Conservation (phyloP, 306 rosid genomes). For the Astragalus membranaceus region DNA sequence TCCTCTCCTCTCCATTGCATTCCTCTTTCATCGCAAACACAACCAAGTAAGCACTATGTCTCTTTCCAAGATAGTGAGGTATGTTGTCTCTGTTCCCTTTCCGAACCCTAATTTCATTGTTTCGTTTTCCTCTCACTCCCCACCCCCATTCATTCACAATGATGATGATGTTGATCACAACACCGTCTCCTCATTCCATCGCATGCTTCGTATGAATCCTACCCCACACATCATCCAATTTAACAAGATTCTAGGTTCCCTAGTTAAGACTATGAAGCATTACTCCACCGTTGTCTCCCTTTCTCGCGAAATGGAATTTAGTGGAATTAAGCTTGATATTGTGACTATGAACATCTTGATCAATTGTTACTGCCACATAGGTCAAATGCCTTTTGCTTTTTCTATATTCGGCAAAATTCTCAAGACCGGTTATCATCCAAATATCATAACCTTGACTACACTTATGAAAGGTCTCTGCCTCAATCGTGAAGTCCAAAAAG, state of each 20-base stretch:
- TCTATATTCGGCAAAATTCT: not conserved
- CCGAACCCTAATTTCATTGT: too few species aligned
- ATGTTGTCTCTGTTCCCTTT: too few species aligned
- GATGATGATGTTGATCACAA: not conserved
- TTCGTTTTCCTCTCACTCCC: too few species aligned
- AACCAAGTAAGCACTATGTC: too few species aligned
- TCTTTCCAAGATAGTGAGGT: too few species aligned
- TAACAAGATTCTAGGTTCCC: not conserved
- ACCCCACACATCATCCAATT: not conserved
- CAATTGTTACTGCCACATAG: not conserved
- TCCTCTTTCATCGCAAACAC: too few species aligned
- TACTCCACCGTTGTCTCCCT: not conserved
- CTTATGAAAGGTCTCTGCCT: not conserved
- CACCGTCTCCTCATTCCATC: not conserved
- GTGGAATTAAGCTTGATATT: not conserved
- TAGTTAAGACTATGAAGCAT: not conserved
- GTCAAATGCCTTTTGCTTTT: not conserved
- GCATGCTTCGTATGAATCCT: not conserved
- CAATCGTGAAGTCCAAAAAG: not conserved
- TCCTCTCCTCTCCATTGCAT: too few species aligned
- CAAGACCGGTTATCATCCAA: not conserved
- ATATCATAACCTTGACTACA: not conserved
- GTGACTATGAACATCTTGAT: not conserved
- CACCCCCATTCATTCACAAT: too few species aligned
- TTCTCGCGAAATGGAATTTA: not conserved